Evolutionary conservation across 352 stramenopile species (phyloP), one percentile per base, ranked within the genome.

Genomic region (Pythium periplocum): DNA sequence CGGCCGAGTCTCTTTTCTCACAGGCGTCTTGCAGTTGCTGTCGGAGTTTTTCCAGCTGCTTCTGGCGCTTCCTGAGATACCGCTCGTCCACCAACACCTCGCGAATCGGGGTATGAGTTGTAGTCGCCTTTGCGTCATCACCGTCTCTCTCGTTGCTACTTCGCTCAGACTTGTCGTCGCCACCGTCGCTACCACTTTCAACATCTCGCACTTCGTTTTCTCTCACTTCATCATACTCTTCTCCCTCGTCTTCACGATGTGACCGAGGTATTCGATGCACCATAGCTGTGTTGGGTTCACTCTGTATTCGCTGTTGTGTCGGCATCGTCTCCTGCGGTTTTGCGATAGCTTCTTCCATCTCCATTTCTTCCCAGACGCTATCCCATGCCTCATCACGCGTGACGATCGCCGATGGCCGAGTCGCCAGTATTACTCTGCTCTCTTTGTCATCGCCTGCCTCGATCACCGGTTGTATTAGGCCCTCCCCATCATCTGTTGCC

Each of bases 301-400:
- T 26, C 17, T 26, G 17, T 26, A 26, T 26, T 26, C 17, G 17
- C 17, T 26, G 17, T 26, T 26, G 17, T 26, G 17, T 26, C 17
- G 17, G 17, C 17, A 26, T 26, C 17, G 17, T 26, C 17, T 26
- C 17, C 17, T 26, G 17, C 17, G 17, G 17, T 26, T 26, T 26
- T 26, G 17, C 17, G 17, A 26, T 26, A 26, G 17, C 40, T 11
- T 51, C 11, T 48, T 80, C 69, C 12, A 83, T 73, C n/a, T 76
- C 69, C 32, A 65, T 53, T 31, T 86, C 64, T 33, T 89, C 78
- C 70, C 70, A 85, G 75, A 92, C 80, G 40, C 82, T 92, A 37
- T 92, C 82, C 51, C 76, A 90, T 0, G 82, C 82, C 61, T 92
- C 82, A 48, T 92, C 82, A 43, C 82, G 65, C 38, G 78, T 90